Evolutionary conservation across 495 filamentous ascomycete genomes (phyloP).

Genomic region (Penicillium alfredii): DNA sequence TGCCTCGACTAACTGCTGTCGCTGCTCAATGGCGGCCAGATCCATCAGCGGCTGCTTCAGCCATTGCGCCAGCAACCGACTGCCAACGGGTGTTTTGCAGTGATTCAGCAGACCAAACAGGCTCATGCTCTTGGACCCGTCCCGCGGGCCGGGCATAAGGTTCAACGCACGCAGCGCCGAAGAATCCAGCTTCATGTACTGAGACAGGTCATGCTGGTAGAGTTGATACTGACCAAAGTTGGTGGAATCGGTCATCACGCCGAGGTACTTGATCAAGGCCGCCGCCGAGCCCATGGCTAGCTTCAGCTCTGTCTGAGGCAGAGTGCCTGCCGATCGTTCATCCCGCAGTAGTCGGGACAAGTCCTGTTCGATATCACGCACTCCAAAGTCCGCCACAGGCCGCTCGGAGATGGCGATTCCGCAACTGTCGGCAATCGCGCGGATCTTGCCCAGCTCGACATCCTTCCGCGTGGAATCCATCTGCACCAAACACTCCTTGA

Average conservation of each 20-base stretch:
- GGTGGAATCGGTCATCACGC: constrained; percentile 78
- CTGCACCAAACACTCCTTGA: constrained; percentile 86
- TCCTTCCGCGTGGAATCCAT: constrained; percentile 74
- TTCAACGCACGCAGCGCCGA: constrained; percentile 91
- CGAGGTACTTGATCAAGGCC: constrained; percentile 92
- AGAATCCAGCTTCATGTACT: constrained; percentile 98
- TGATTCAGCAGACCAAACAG: constrained; percentile 92
- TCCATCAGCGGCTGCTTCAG: constrained; percentile 97
- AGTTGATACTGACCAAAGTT: constrained; percentile 97
- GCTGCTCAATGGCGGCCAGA: constrained; percentile 77
- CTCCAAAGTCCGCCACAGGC: constrained; percentile 70
- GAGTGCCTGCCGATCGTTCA: constrained; percentile 65
- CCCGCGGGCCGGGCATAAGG: constrained; percentile 90
- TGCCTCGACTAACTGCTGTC: constrained; percentile 91
- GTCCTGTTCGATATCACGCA: constrained; percentile 94
- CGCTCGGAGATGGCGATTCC: constrained; percentile 83
- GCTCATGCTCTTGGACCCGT: constrained; percentile 97
- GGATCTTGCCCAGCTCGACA: constrained; percentile 80
- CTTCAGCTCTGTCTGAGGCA: constrained; percentile 90
- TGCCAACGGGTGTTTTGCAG: constrained; percentile 93
- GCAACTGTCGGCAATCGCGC: constrained; percentile 82
- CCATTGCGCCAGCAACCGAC: constrained; percentile 89
- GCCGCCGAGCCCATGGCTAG: constrained; percentile 94
- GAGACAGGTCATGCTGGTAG: constrained; percentile 93
- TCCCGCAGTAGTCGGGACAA: constrained; percentile 78